Evolutionary conservation across 139 green algal species (phyloP), one percentile per base, ranked within the genome.

Genomic region (Chlamydomonas sp.): DNA sequence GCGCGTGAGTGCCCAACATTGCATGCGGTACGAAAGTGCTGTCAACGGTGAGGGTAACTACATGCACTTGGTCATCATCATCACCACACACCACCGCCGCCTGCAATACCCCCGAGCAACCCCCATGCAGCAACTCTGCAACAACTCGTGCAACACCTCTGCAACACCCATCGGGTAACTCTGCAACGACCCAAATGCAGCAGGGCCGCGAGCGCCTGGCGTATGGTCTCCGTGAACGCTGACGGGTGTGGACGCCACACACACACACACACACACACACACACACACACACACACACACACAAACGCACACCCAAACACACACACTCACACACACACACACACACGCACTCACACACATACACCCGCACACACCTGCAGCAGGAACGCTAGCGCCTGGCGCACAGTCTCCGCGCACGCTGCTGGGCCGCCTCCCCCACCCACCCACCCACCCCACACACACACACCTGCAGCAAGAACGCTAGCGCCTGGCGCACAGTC

Each of bases 401-500:
- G 20, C 13, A 54, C 43, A 20, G 43, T 54, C 16, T 54, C 43
- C 43, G 13, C 20, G 43, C 13, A 54, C 43, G 20, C 43, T 13
- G 16, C 20, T 13, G 43, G 43, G 43, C 20, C 20, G 43, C 43
- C 13, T 13, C 43, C 43, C 43, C 13, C 43, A 54, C 43, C 43
- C 43, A 54, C 43, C 43, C 43, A 54, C 43, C 43, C 43, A 54
- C 43, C 13, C 43, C 43, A 54, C 43, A 13, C 43, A 24, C 34
- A 57, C 62, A 58, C 35, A 80, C 74, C 69, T 67, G 71, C 2
- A 94, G 72, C 47, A 95, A 77, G 83, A 90, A 92, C 35, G 60
- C 61, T 37, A 98, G 78, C 5, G 84, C 93, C 28, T 78, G 71
- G 35, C 81, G 72, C 26, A 92, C 90, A 26, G 95, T 83, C 8